Conservation (phyloP, 805 yeast species). For the Wickerhamiella vanderwaltii region DNA sequence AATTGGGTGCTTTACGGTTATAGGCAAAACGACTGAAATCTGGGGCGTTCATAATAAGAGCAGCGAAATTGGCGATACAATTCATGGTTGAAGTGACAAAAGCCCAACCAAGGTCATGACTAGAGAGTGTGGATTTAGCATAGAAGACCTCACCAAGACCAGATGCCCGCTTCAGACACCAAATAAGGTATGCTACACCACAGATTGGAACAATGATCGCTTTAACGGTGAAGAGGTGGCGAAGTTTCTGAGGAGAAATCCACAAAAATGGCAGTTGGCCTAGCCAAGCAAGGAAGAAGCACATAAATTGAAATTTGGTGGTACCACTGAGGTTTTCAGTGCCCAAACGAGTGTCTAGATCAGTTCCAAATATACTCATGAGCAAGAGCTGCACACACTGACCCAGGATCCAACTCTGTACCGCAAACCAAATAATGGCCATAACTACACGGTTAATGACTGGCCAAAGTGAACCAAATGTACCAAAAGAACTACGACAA, state of each 20-base stretch:
- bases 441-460: conserved; percentile 76
- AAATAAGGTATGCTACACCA: conserved; percentile 67
- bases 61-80: conserved; percentile 74
- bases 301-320: conserved; percentile 58
- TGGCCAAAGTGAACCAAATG: conserved; percentile 81
- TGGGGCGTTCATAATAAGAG: conserved; percentile 79
- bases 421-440: conserved; percentile 82
- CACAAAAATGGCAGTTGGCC: conserved; percentile 67
- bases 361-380: conserved; percentile 44
- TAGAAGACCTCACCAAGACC: conserved; percentile 67
- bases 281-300: conserved; percentile 75
- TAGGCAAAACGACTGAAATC: conserved; percentile 76
- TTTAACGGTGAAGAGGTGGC: conserved; percentile 75
- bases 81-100: conserved; percentile 69
- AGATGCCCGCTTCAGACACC: conserved; percentile 71
- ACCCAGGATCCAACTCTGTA: conserved; percentile 77
- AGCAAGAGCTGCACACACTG: conserved; percentile 71
- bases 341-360: conserved; percentile 33
- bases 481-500: conserved; percentile 72
- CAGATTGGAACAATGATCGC: conserved; percentile 71
- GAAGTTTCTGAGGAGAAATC: conserved; percentile 68
- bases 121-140: conserved; percentile 39
- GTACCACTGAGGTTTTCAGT: conserved; percentile 45
- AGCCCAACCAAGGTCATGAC: conserved; percentile 68
- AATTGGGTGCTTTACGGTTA: conserved; percentile 28